Conservation (phyloP, 352 stramenopile genomes). For the Phytopythium litorale region DNA sequence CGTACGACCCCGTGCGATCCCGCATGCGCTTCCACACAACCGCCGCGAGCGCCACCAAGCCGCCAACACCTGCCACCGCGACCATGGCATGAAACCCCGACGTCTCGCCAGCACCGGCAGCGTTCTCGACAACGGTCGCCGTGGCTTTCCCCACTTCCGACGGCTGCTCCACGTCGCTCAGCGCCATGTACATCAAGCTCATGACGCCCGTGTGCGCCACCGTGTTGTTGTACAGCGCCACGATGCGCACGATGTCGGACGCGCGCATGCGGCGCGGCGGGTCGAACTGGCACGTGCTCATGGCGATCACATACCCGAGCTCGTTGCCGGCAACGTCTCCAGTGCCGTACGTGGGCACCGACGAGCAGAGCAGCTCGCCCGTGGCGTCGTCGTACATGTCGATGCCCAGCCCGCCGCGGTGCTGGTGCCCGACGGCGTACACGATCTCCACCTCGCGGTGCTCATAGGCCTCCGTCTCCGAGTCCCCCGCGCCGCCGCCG, state of each 20-base stretch:
- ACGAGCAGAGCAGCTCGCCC: conserved; percentile 63
- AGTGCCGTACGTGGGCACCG: conserved; percentile 60
- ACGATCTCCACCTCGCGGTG: conserved; percentile 71
- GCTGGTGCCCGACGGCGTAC: conserved; percentile 76
- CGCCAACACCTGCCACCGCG: conserved; percentile 19
- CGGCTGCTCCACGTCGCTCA: conserved; percentile 43
- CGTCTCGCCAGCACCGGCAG: background rate
- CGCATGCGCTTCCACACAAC: conserved; percentile 39
- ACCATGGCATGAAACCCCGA: conserved; percentile 16
- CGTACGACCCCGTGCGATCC: conserved; percentile 41
- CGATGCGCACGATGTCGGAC: conserved; percentile 66
- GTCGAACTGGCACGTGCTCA: conserved; percentile 76
- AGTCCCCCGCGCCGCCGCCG: background rate
- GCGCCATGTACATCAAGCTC: conserved; percentile 74
- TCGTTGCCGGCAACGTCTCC: conserved; percentile 60
- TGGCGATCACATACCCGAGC: conserved; percentile 62
- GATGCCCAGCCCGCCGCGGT: conserved; percentile 68
- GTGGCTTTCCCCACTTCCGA: background rate
- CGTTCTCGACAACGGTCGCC: background rate
- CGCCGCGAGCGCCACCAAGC: conserved; percentile 17
- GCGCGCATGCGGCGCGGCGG: conserved; percentile 63
- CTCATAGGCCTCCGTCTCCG: background rate
- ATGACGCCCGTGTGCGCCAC: conserved; percentile 71
- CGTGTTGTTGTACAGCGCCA: conserved; percentile 82
- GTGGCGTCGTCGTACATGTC: conserved; percentile 67